These are phyloP conservation scores for Umbilicus rupestris DNA, from an alignment of 164 flowering plant genomes.

Conservation along the genomic window DNA sequence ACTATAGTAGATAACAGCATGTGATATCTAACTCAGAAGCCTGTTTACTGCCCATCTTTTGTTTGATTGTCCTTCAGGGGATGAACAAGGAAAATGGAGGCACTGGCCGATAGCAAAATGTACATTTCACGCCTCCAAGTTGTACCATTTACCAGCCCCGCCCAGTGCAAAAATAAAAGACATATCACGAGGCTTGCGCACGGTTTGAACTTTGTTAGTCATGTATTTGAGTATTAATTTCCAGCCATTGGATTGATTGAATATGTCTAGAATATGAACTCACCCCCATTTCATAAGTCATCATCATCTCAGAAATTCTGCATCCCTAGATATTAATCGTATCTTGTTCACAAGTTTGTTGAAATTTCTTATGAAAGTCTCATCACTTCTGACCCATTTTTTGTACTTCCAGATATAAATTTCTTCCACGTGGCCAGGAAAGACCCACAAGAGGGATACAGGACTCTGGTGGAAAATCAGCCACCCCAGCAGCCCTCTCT, in stretches of 20 bases:
- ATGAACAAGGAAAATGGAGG: not conserved
- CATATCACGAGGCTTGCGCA: no score
- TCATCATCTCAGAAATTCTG: no score
- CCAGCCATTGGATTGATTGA: not conserved
- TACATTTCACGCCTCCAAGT: not conserved
- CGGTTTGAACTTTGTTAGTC: no score
- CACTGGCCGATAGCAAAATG: not conserved
- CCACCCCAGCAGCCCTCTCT: slow-evolving; percentile 68
- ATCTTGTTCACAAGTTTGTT: not conserved
- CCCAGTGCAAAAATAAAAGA: not conserved
- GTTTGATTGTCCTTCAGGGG: no score
- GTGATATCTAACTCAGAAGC: not conserved
- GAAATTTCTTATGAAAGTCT: not conserved
- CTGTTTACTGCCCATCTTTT: not conserved
- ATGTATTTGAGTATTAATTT: not conserved
- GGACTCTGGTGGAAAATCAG: slow-evolving; percentile 57
- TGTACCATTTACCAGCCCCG: not conserved
- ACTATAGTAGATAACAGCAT: not conserved
- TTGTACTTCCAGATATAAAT: slow-evolving; percentile 33
- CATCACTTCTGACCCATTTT: not conserved
- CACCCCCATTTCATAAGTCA: no score
- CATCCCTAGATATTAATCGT: not conserved
- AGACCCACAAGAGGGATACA: slow-evolving; percentile 60
- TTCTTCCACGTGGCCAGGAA: slow-evolving; percentile 56
- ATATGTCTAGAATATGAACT: not conserved